These are phyloP conservation scores for Penicillium ochrochloron DNA, from an alignment of 495 filamentous ascomycete species.

Conservation along the genomic window DNA sequence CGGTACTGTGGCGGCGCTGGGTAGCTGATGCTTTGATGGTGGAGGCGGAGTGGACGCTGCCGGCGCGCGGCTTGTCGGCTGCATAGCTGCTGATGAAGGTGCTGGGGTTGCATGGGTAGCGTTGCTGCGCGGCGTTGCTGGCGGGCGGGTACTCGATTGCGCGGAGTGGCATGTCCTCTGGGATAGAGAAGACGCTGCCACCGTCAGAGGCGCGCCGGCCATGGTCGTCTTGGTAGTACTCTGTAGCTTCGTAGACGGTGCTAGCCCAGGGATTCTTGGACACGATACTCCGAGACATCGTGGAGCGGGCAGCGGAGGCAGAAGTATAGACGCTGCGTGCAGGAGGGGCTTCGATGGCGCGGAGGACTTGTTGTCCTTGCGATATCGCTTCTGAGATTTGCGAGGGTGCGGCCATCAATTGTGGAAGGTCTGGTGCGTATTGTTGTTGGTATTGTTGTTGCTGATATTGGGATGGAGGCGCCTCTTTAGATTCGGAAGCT, in stretches of 20 bases:
- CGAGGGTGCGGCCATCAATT: conserved; percentile 35
- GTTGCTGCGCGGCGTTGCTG: conserved; percentile 31
- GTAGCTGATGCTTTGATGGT: conserved; percentile 49
- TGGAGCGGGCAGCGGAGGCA: conserved; percentile 38
- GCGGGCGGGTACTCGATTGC: conserved; percentile 50
- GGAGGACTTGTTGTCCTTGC: conserved; percentile 29
- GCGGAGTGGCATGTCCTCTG: conserved; percentile 41
- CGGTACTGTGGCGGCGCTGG: conserved; percentile 27
- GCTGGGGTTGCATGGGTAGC: conserved; percentile 39
- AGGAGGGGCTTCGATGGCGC: conserved; percentile 52
- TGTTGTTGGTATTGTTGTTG: conserved; percentile 18
- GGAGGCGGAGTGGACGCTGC: conserved; percentile 45
- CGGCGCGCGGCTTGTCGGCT: conserved; percentile 39
- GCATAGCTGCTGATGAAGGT: conserved; percentile 49
- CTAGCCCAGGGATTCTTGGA: conserved; percentile 49
- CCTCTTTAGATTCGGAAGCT: conserved; percentile 24
- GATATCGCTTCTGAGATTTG: conserved; percentile 30
- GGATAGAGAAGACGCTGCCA: conserved; percentile 42
- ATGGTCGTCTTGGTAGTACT: conserved; percentile 42
- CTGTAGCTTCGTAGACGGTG: conserved; percentile 49
- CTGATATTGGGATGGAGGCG: conserved; percentile 20
- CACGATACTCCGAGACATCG: conserved; percentile 37
- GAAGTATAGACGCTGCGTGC: conserved; percentile 41
- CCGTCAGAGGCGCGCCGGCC: conserved; percentile 46
- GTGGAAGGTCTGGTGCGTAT: conserved; percentile 35